Evolutionary conservation across 2,329 filamentous ascomycete species (phyloP).

Genomic region (Claviceps sp.): DNA sequence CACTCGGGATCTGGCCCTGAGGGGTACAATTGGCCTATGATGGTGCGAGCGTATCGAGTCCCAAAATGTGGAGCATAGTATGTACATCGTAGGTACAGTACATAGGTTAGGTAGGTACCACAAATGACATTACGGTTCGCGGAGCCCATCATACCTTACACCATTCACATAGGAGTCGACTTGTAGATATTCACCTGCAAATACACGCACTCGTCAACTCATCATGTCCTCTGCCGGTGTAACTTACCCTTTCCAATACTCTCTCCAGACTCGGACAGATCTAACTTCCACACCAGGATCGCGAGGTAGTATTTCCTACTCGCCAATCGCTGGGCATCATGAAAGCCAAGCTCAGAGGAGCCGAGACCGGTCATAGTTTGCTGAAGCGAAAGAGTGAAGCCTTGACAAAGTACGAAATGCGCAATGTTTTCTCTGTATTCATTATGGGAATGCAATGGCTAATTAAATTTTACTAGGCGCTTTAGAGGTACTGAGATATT

Average conservation of each 20-base stretch:
- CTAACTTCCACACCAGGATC: conserved; percentile 45
- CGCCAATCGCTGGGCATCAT: conserved; percentile 92
- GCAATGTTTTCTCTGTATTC: background rate
- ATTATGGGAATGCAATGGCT: background rate
- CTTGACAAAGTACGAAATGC: conserved; percentile 66
- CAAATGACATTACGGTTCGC: too few relatives aligned
- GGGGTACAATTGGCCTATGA: too few relatives aligned
- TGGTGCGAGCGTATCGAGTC: too few relatives aligned
- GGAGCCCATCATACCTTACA: background rate
- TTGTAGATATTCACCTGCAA: background rate
- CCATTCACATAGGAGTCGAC: background rate
- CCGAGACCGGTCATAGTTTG: conserved; percentile 81
- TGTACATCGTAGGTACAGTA: too few relatives aligned
- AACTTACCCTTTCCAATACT: background rate
- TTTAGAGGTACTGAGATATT: conserved; percentile 5
- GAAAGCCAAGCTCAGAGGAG: conserved; percentile 95
- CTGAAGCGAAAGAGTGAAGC: conserved; percentile 97
- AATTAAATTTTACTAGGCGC: background rate
- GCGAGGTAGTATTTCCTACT: conserved; percentile 94
- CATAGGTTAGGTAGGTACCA: too few relatives aligned
- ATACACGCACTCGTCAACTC: conserved; percentile 8
- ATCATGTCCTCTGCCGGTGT: conserved; percentile 22
- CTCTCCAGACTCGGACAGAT: background rate
- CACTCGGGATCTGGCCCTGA: too few relatives aligned
- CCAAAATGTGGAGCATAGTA: too few relatives aligned